These are phyloP conservation scores for Alternaria angustiovoidea DNA, from an alignment of 2,329 filamentous ascomycete species.

Conservation along the genomic window DNA sequence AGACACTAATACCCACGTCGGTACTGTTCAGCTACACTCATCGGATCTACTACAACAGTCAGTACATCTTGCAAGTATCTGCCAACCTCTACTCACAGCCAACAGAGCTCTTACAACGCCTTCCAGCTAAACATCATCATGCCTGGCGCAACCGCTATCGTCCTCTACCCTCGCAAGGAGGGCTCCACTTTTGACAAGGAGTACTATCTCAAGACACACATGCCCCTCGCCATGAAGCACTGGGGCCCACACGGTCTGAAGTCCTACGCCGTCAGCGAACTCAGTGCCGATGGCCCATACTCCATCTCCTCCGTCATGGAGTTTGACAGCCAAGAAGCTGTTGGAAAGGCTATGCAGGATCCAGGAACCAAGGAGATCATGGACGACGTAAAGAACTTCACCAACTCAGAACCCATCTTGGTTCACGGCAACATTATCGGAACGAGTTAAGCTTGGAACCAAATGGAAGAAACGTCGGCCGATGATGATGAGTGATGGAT, in stretches of 20 bases:
- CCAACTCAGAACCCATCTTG: slow-evolving; percentile 46
- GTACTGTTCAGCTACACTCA: background rate
- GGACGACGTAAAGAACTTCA: slow-evolving; percentile 48
- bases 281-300: slow-evolving; percentile 34
- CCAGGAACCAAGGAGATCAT: slow-evolving; percentile 45
- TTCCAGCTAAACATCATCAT: slow-evolving; percentile 17
- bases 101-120: background rate
- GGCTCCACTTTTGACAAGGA: slow-evolving; percentile 57
- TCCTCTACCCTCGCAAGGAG: slow-evolving; percentile 55
- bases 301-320: slow-evolving; percentile 24
- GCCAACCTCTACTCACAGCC: background rate
- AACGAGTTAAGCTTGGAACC: slow-evolving; percentile 8
- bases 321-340: slow-evolving; percentile 36
- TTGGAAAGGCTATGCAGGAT: slow-evolving; percentile 31
- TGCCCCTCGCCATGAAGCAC: slow-evolving; percentile 53
- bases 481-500: background rate
- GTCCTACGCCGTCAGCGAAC: slow-evolving; percentile 31
- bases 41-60: slow-evolving; percentile 1
- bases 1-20: slow-evolving; percentile 6
- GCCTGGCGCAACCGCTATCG: slow-evolving; percentile 25
- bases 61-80: background rate
- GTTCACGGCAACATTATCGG: slow-evolving; percentile 31
- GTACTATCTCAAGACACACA: slow-evolving; percentile 60
- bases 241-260: slow-evolving; percentile 55
- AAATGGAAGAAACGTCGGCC: background rate